phyloP scores from a whole-genome alignment of 805 yeast genomes.

The Peterozyma toletana region DNA sequence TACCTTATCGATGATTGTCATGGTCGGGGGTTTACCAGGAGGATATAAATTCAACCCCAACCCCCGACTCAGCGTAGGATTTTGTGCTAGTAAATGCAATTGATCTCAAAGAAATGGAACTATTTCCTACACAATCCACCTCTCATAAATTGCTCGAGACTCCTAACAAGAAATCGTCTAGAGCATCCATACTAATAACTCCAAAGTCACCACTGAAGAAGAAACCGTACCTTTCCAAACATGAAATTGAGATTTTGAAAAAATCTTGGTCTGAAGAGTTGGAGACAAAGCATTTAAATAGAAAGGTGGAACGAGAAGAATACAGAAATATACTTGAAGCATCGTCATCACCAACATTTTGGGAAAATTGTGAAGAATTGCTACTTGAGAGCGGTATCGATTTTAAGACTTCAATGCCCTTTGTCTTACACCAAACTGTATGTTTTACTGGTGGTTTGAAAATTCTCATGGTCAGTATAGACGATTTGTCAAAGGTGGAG shows the following conservation, averaged over 20 bases:
- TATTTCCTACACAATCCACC: too few species aligned
- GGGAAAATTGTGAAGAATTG: background rate
- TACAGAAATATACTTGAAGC: background rate
- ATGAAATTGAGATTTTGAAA: constrained; percentile 5
- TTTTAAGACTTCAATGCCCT: background rate
- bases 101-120: too few species aligned
- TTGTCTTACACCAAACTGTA: background rate
- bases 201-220: too few species aligned
- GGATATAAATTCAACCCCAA: too few species aligned
- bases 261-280: constrained; percentile 2
- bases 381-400: background rate
- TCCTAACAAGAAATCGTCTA: too few species aligned
- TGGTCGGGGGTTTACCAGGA: too few species aligned
- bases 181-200: too few species aligned
- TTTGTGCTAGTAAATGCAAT: too few species aligned
- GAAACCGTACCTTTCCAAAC: background rate
- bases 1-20: too few species aligned
- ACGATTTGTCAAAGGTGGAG: constrained; percentile 2
- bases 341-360: background rate
- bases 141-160: too few species aligned
- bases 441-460: background rate
- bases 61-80: too few species aligned
- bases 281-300: constrained; percentile 1
- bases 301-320: constrained; percentile 1
- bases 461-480: constrained; percentile 6